These are phyloP conservation scores for Russula olivacea DNA, from an alignment of 768 basidiomycete species.

Conservation along the genomic window DNA sequence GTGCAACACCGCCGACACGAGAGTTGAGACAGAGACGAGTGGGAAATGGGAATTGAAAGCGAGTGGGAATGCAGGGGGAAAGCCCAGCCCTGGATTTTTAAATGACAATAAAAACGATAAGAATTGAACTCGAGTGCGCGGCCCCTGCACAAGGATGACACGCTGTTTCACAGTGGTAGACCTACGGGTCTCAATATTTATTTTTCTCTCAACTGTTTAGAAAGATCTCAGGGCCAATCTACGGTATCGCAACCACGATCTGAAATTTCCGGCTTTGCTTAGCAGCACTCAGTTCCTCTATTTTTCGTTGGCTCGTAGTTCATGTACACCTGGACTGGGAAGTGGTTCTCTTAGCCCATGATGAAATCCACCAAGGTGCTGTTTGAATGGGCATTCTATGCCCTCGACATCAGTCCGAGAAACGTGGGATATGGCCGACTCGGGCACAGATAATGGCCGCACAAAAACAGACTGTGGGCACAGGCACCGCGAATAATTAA, in stretches of 20 bases:
- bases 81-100: too few species aligned
- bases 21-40: too few species aligned
- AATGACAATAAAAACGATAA: too few species aligned
- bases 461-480: neutral
- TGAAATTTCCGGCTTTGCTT: neutral
- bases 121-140: too few species aligned
- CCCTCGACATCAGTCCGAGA: neutral
- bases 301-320: neutral
- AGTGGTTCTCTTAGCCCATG: neutral
- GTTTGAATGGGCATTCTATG: neutral
- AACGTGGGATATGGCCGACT: neutral
- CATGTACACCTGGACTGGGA: neutral
- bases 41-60: too few species aligned
- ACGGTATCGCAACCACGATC: neutral
- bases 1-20: too few species aligned
- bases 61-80: too few species aligned
- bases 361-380: neutral
- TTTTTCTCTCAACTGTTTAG: slow-evolving; percentile 20
- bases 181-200: slow-evolving; percentile 42
- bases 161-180: slow-evolving; percentile 85
- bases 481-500: too few species aligned
- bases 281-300: neutral
- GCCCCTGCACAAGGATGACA: too few species aligned
- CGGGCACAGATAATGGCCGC: neutral
- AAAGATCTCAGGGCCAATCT: too few species aligned